Evolutionary conservation across 257 asterid species (phyloP).

Genomic region (Echium plantagineum): DNA sequence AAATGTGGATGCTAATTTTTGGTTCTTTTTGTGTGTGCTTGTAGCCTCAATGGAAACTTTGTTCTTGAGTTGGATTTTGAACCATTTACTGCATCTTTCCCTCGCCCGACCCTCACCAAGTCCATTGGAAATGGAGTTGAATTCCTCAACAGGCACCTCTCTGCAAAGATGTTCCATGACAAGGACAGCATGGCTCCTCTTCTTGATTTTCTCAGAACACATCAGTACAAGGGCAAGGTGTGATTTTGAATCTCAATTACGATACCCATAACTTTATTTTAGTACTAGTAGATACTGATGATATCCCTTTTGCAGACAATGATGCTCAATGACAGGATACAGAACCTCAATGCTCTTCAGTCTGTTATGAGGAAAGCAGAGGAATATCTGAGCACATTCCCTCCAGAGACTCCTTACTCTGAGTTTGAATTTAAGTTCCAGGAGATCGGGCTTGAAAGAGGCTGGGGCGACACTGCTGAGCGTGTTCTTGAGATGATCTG

Average conservation of each 20-base stretch:
- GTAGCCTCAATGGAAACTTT: conserved; percentile 66
- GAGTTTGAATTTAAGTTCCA: conserved; percentile 71
- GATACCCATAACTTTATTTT: too few species aligned
- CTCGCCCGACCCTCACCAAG: conserved; percentile 87
- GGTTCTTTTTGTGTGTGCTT: conserved; percentile 1
- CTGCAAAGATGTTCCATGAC: conserved; percentile 95
- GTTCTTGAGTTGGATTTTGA: conserved; percentile 93
- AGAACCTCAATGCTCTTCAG: conserved; percentile 53
- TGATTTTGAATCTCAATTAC: not conserved
- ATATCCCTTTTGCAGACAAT: conserved; percentile 40
- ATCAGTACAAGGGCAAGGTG: conserved; percentile 82
- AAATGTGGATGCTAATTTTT: not conserved
- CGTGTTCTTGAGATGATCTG: conserved; percentile 73
- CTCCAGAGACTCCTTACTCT: conserved; percentile 41
- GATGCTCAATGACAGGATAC: conserved; percentile 69
- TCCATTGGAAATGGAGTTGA: conserved; percentile 97
- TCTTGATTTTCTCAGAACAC: conserved; percentile 74
- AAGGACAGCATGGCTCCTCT: conserved; percentile 88
- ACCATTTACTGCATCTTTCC: conserved; percentile 81
- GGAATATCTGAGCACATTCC: conserved; percentile 69
- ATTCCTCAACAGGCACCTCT: conserved; percentile 90
- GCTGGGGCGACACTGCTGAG: conserved; percentile 86
- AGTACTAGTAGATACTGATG: not conserved
- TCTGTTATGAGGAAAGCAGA: conserved; percentile 76
- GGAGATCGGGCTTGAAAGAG: conserved; percentile 88